A percentile compares a stretch with the other conserved stretches of the same genome.
Conservation (phyloP, 1,139 yeast genomes). For the Pichia sp. region DNA sequence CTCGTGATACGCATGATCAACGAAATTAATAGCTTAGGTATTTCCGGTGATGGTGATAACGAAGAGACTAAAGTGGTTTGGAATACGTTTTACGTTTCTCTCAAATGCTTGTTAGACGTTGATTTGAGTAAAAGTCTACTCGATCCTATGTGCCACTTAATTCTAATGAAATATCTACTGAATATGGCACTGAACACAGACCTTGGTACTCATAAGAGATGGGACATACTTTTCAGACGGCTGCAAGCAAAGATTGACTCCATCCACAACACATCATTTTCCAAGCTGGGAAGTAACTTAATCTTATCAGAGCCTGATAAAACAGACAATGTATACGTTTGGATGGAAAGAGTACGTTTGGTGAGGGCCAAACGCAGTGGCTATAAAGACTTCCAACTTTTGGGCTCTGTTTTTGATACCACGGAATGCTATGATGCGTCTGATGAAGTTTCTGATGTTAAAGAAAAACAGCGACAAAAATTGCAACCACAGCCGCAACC, state of each 20-base stretch:
- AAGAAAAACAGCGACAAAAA: background rate
- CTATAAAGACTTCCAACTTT: background rate
- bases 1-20: slow-evolving; percentile 9
- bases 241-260: slow-evolving; percentile 9
- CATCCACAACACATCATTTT: slow-evolving; percentile 1
- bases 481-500: no score
- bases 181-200: slow-evolving; percentile 1
- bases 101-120: slow-evolving; percentile 1
- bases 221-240: slow-evolving; percentile 7
- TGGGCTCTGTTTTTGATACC: background rate
- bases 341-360: slow-evolving; percentile 6
- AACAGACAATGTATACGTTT: background rate
- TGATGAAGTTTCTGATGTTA: background rate
- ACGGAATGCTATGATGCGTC: slow-evolving; percentile 1
- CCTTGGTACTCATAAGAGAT: slow-evolving; percentile 9
- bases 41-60: background rate
- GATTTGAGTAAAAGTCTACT: slow-evolving; percentile 1
- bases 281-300: background rate
- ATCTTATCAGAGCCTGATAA: background rate
- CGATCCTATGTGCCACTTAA: background rate
- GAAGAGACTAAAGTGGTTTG: background rate
- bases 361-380: slow-evolving; percentile 11
- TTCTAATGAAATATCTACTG: slow-evolving; percentile 10
- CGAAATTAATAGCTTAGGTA: slow-evolving; percentile 2
- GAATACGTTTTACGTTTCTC: slow-evolving; percentile 2